Conservation (phyloP, 2,329 filamentous ascomycete species). For the Neurospora sp. region DNA sequence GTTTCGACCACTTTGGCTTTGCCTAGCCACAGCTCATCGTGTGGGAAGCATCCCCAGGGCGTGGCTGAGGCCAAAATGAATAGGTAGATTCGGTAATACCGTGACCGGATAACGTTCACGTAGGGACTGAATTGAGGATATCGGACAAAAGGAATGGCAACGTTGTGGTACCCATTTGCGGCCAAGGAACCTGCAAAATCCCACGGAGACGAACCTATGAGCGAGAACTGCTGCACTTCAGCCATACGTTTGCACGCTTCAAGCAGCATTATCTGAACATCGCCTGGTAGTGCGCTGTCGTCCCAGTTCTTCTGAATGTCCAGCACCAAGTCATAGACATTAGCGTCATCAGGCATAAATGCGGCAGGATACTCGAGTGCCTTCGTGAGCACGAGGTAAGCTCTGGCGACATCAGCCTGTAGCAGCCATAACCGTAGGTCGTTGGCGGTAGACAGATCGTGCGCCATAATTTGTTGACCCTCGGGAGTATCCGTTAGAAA, state of each 20-base stretch:
- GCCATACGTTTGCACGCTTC: background rate
- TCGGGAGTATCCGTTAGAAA: constrained; percentile 1
- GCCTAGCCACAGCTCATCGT: too few relatives aligned
- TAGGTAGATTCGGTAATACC: background rate
- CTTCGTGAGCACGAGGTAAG: background rate
- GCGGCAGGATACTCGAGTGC: background rate
- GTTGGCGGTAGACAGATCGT: background rate
- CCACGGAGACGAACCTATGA: too few relatives aligned
- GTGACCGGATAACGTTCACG: background rate
- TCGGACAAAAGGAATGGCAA: background rate
- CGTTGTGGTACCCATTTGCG: fast-evolving
- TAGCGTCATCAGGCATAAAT: too few relatives aligned
- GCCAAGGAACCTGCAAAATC: background rate
- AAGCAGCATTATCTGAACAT: background rate
- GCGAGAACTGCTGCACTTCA: too few relatives aligned
- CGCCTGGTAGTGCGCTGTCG: background rate
- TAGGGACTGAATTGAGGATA: background rate
- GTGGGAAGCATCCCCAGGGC: too few relatives aligned
- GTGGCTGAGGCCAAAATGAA: too few relatives aligned
- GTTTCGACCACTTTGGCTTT: background rate
- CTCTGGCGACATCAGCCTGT: background rate
- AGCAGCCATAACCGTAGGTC: background rate
- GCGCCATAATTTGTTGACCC: constrained; percentile 1
- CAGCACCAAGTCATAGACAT: too few relatives aligned
- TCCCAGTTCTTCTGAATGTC: too few relatives aligned